A percentile compares a stretch with the other conserved stretches of the same genome.
Conservation (phyloP, 768 basidiomycete genomes). For the Russula sp. region DNA sequence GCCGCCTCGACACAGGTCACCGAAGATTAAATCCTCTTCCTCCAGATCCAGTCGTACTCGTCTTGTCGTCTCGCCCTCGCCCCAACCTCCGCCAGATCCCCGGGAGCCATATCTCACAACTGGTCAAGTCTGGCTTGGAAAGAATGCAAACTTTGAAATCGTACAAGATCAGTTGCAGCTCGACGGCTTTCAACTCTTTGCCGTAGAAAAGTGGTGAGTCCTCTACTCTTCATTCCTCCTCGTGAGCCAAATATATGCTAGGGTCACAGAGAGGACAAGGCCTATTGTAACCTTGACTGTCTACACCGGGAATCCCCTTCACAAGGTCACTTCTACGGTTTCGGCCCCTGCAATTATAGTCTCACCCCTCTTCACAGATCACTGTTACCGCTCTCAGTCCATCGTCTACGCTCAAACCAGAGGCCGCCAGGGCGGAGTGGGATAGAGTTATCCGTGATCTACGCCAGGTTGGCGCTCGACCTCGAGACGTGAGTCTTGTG, state of each 20-base stretch:
- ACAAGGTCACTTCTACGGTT: constrained; percentile 46
- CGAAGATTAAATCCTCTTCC: constrained; percentile 11
- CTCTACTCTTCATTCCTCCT: background rate
- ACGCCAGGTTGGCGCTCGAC: constrained; percentile 69
- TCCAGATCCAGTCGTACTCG: constrained; percentile 28
- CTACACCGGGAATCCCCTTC: constrained; percentile 69
- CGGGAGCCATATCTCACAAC: background rate
- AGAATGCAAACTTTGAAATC: constrained; percentile 48
- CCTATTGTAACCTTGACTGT: constrained; percentile 63
- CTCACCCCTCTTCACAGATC: constrained; percentile 43
- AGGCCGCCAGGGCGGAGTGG: constrained; percentile 55
- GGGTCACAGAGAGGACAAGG: constrained; percentile 66
- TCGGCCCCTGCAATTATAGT: background rate
- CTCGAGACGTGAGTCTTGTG: constrained; percentile 50
- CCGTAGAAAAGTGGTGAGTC: constrained; percentile 76
- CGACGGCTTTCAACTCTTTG: constrained; percentile 75
- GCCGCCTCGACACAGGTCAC: constrained; percentile 20
- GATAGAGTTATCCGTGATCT: constrained; percentile 58
- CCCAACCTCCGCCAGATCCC: constrained; percentile 5
- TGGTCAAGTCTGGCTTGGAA: constrained; percentile 43
- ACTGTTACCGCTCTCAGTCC: constrained; percentile 56
- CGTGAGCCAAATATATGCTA: constrained; percentile 32
- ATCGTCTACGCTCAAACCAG: constrained; percentile 40
- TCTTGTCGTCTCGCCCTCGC: constrained; percentile 13
- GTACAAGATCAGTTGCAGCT: constrained; percentile 50